phyloP scores from a whole-genome alignment of 139 green algal genomes.

The Micractinium conductrix region DNA sequence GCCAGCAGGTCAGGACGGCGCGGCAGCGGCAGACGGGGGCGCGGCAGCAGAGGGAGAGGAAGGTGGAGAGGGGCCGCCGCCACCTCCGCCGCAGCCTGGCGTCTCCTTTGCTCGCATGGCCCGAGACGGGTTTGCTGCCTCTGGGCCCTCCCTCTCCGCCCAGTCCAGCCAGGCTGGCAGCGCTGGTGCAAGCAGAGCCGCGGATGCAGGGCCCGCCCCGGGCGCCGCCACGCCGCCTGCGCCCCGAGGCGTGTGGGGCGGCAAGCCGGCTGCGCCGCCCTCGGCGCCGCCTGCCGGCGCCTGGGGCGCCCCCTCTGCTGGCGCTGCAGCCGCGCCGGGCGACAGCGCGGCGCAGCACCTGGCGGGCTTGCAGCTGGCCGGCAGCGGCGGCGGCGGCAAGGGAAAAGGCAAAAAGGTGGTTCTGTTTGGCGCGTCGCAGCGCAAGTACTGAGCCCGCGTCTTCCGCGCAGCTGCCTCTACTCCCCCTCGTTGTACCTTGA shows the following conservation, averaged over 20 bases:
- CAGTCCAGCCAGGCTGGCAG: not conserved
- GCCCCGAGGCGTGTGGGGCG: constrained; percentile 20
- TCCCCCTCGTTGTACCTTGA: no score
- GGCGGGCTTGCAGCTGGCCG: not conserved
- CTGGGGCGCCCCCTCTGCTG: not conserved
- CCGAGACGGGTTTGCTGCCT: constrained; percentile 76
- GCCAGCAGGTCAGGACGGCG: not conserved
- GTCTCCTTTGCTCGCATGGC: constrained; percentile 78
- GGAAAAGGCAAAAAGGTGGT: constrained; percentile 44
- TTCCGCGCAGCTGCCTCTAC: no score
- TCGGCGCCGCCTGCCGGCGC: not conserved
- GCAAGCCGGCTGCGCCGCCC: not conserved
- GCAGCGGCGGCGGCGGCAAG: constrained; percentile 26
- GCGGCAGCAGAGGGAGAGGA: not conserved
- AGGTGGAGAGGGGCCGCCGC: not conserved
- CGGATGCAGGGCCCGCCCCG: not conserved
- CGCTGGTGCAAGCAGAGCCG: not conserved
- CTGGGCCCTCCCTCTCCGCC: constrained; percentile 58
- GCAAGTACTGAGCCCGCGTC: constrained; percentile 39
- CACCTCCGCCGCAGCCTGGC: constrained; percentile 14
- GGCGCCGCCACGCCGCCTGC: not conserved
- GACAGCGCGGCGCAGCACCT: not conserved
- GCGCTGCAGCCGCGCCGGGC: not conserved
- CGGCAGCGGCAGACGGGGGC: not conserved
- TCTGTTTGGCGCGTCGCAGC: constrained; percentile 30